Percentiles rank a stretch among this genome's conserved stretches.
These are phyloP conservation scores for Allium cepa DNA, from an alignment of 106 monocot genomes.

Conservation along the genomic window DNA sequence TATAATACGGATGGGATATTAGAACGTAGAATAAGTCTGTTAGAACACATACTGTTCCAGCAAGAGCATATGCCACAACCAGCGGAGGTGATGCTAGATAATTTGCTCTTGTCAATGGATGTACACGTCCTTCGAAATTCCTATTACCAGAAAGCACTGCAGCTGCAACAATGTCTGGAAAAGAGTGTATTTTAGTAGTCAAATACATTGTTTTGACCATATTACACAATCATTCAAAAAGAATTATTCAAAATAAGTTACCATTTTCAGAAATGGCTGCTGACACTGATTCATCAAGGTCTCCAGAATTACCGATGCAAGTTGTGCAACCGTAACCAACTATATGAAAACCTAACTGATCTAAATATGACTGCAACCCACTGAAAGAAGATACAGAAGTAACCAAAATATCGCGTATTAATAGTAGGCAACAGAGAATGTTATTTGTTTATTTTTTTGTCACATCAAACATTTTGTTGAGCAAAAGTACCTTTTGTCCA, in stretches of 20 bases:
- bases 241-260: constrained; percentile 7
- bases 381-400: constrained; percentile 27
- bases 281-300: constrained; percentile 82
- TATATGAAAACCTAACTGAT: constrained; percentile 83
- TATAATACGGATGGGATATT: neutral
- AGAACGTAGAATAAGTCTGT: neutral
- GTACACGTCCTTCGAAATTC: constrained; percentile 94
- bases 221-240: too few species aligned
- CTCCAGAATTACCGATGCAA: constrained; percentile 98
- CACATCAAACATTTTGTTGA: neutral
- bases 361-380: constrained; percentile 83
- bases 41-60: constrained; percentile 62
- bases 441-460: neutral
- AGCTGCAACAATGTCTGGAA: constrained; percentile 70
- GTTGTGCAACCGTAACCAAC: constrained; percentile 99
- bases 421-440: neutral
- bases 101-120: constrained; percentile 86
- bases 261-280: constrained; percentile 88
- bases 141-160: constrained; percentile 82
- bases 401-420: neutral
- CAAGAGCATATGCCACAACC: constrained; percentile 90
- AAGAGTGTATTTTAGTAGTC: neutral
- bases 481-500: constrained; percentile 58
- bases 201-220: neutral
- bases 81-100: constrained; percentile 94